Conservation (phyloP, 2,329 filamentous ascomycete genomes). For the Penicillium capsulatum region DNA sequence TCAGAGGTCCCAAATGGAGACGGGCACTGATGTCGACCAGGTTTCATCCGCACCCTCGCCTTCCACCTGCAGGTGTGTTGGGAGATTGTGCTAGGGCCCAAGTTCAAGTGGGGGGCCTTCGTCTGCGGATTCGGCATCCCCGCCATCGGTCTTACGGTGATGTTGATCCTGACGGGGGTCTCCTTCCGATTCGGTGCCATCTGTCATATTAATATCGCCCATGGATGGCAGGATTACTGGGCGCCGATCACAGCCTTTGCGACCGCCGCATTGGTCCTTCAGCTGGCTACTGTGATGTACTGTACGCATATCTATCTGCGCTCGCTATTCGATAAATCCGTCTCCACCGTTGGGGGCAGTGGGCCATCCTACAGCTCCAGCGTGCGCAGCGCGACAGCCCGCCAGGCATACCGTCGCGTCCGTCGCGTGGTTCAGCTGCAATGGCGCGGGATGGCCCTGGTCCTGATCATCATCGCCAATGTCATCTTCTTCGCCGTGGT, state of each 20-base stretch:
- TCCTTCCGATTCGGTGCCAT: constrained; percentile 89
- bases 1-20: background rate
- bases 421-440: constrained; percentile 83
- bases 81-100: constrained; percentile 82
- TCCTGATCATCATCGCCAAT: constrained; percentile 82
- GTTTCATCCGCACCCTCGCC: constrained; percentile 78
- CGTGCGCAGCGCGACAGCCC: constrained; percentile 72
- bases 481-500: constrained; percentile 91
- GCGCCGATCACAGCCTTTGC: constrained; percentile 79
- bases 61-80: constrained; percentile 98
- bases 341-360: constrained; percentile 60
- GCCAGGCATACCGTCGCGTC: constrained; percentile 82
- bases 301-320: constrained; percentile 93
- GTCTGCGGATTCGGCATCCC: constrained; percentile 80
- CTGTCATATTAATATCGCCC: constrained; percentile 88
- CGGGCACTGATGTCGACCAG: background rate
- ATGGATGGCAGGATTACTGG: constrained; percentile 84
- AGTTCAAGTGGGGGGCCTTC: constrained; percentile 84
- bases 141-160: constrained; percentile 67
- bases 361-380: constrained; percentile 74
- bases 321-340: constrained; percentile 69
- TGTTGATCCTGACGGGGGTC: constrained; percentile 80
- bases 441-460: constrained; percentile 88
- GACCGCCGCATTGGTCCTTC: constrained; percentile 69
- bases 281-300: constrained; percentile 81